Base-by-base conservation (phyloP, 2,329 filamentous ascomycete species). In the Pyrenophora teres region DNA sequence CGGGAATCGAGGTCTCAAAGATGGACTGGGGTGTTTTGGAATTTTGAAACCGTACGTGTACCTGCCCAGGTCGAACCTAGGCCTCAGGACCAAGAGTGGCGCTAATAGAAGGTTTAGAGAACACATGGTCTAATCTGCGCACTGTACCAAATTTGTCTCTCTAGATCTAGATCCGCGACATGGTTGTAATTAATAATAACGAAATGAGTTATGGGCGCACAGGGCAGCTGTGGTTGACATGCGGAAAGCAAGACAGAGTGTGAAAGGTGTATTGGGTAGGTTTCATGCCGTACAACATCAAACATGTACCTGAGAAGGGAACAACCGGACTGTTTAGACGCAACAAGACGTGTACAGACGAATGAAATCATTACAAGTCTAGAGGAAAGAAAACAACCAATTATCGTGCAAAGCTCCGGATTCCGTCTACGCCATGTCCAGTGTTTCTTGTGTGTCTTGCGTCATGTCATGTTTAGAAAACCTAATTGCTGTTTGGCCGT, bases 11-110 rank as follows among this genome's bases (percentile, higher is more conserved):
- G 36, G 41, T 48, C 27, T 30, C 27, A 30, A 12, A 30, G 10
- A 13, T 37, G 33, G 27, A 27, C 19, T 31, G 23, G 33, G 38
- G 6, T 2, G 40, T 45, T 57, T 57, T 57, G 51, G 40, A 51
- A 54, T 57, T 19, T 25, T 57, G 54, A 57, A 54, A 57, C 54
- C 16, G 25, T 18, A 21, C 23, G 18, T 40, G 38, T 40, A 23
- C 45, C 25, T 30, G 6, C 21, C 13, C n/a, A 19, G 6, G 6
- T 31, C 9, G 12, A 18, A 19, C 25, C 23, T 18, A n/a, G 15
- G 21, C 15, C 15, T 40, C 31, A 15, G 36, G 45, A 33, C 15
- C 12, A 12, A 19, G 16, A 16, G 16, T 16, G 25, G 31, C 16
- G 18, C 40, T 12, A 42, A 42, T 30, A 13, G 25, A 42, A 33